Evolutionary conservation across 2,329 filamentous ascomycete species (phyloP), one percentile per base, ranked within the genome.

Genomic region (Colletotrichum euphorbiae): DNA sequence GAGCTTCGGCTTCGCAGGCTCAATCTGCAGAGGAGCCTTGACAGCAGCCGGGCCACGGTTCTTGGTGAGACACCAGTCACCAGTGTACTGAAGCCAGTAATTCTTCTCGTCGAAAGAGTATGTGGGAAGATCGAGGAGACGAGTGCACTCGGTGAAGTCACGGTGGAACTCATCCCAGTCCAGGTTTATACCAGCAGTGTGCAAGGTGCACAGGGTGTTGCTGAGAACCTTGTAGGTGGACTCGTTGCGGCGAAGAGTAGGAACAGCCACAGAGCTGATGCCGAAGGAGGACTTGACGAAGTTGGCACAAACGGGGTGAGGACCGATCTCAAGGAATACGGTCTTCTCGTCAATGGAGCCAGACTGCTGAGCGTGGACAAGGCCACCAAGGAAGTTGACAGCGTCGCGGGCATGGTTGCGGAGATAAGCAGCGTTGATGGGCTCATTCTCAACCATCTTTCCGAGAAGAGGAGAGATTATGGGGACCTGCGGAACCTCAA

Each of bases 31-130:
- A 15, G 71, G 40, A 75, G 64, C 67, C 46, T 69, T 78, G 12
- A 82, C 75, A 8, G 78, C 72, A 19, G 80, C 74, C 13, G 79
- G 81, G 43, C 81, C 84, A 71, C 91, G 87, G 56, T 90, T 89
- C 82, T 94, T 94, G 69, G 85, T 89, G 42, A 93, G 81, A 21
- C 85, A 87, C 89, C 90, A 94, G 77, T 93, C 89, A 69, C 92
- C 90, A 70, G 84, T 78, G 74, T 88, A 89, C 73, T 84, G 82
- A 46, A 88, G 81, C 87, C 87, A 89, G 75, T 93, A 93, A 71
- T 87, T 90, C 82, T 93, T 92, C 73, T 88, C 82, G 73, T 94
- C 89, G 79, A 91, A 94, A 0, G 84, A 84, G 75, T 94, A 94
- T 1, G 86, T 85, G 0, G 92, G 92, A 0, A 94, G 80, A 6